phyloP scores from a whole-genome alignment of 2,329 filamentous ascomycete genomes.

The Dothiorella sarmentorum region DNA sequence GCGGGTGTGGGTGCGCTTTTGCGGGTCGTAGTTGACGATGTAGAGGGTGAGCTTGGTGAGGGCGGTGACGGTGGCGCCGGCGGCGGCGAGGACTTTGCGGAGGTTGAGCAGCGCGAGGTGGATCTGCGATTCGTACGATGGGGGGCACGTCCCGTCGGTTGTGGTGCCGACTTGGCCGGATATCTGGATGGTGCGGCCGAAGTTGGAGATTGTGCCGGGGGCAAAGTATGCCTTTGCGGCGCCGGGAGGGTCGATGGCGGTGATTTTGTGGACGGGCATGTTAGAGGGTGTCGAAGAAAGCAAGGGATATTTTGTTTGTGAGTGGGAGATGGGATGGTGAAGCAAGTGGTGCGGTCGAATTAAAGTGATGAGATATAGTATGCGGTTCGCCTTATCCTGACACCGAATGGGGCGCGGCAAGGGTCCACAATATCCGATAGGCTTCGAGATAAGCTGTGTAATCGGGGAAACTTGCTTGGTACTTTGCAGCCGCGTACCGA shows the following conservation, averaged over 20 bases:
- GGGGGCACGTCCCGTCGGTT: slow-evolving; percentile 30
- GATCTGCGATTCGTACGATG: slow-evolving; percentile 43
- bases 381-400: too few relatives aligned
- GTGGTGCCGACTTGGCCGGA: slow-evolving; percentile 38
- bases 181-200: slow-evolving; percentile 28
- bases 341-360: too few relatives aligned
- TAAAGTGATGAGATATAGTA: too few relatives aligned
- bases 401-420: background rate
- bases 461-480: background rate
- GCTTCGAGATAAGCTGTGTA: background rate
- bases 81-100: slow-evolving; percentile 33
- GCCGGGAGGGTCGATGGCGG: background rate
- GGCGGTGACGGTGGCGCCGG: slow-evolving; percentile 36
- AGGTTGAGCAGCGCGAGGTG: slow-evolving; percentile 41
- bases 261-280: background rate
- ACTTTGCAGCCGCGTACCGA: too few relatives aligned
- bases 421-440: background rate
- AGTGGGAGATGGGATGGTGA: too few relatives aligned
- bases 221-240: slow-evolving; percentile 17
- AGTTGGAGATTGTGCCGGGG: slow-evolving; percentile 24
- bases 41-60: slow-evolving; percentile 44
- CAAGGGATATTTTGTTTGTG: too few relatives aligned
- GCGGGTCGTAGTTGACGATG: slow-evolving; percentile 45
- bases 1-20: slow-evolving; percentile 35
- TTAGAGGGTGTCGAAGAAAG: background rate